These are phyloP conservation scores for Akanthomyces lecanii DNA, from an alignment of 2,329 filamentous ascomycete genomes.

Conservation along the genomic window DNA sequence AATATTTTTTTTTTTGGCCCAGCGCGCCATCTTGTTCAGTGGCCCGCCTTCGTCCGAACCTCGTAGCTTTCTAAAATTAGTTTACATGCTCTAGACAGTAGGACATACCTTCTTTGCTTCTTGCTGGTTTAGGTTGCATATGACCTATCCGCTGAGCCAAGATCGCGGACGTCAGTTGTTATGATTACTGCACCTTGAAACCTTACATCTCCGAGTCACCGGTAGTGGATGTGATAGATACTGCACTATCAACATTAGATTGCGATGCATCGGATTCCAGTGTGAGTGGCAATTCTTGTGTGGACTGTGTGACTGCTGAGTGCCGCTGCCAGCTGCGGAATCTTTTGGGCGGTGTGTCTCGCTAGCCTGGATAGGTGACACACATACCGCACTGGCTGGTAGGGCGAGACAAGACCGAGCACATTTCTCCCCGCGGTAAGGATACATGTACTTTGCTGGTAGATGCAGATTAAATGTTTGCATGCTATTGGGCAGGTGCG, in stretches of 20 bases:
- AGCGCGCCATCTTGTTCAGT: no score
- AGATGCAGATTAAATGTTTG: not conserved
- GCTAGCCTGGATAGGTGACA: not conserved
- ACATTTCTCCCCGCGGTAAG: not conserved
- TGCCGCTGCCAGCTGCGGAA: no score
- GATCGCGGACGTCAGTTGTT: no score
- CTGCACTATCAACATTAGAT: not conserved
- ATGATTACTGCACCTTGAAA: not conserved
- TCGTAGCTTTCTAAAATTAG: no score
- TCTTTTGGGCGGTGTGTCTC: not conserved
- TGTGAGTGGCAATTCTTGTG: not conserved
- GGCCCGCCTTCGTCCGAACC: no score
- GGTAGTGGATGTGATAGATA: not conserved
- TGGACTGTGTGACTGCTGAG: not conserved
- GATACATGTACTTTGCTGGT: not conserved
- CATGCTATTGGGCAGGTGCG: no score
- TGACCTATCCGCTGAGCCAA: no score
- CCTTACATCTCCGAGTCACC: not conserved
- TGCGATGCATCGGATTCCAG: not conserved
- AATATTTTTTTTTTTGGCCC: no score
- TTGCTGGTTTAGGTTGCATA: no score
- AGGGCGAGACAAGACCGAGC: conserved; percentile 5
- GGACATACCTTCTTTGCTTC: no score
- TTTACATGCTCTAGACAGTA: no score
- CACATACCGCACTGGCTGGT: not conserved